Base-by-base conservation (phyloP, 2,329 filamentous ascomycete genomes). In the Cytospora mali region DNA sequence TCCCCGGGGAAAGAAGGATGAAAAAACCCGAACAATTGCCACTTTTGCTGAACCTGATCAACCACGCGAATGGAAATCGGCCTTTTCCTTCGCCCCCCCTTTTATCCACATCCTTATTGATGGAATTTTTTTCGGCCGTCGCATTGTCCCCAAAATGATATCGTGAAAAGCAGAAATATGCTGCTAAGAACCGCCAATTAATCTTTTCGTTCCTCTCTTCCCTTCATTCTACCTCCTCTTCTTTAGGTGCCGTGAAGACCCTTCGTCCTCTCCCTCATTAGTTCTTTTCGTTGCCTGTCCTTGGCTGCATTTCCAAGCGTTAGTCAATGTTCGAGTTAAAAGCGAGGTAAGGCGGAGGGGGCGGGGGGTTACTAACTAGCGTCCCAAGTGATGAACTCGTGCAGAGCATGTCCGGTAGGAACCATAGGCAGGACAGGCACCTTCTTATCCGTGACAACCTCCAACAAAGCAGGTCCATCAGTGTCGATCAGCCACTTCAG, bases 361-460 rank as follows among this genome's bases (percentile, higher is more conserved):
- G 42, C 6, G n/a, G 42, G 42, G 42, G 48, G 46, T 11, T 25
- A 77, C 87, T 76, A 82, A 89, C 87, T 85, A 80, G 87, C 84
- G 75, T 96, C 92, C 77, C 92, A 97, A 21, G 93, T 85, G 73
- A 98, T 82, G 79, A 98, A 97, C 77, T 98, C 95, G 74, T 98
- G 92, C 71, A 99, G 82, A 64, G 84, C 94, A 66, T 85, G 89
- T 42, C 95, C 95, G 46, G 87, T 89, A 4, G 94, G 94, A 53
- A 99, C 95, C 95, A 98, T 98, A 42, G 95, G 95, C 72, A 98
- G 80, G n/a, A 99, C 94, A 53, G 94, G 94, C 28, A 95, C 89
- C 85, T 95, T 90, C 80, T 89, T 89, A 76, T 98, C 95, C 4
- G 92, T 95, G 58, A 97, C 84, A 59, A 99, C 90, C 79, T 98